A percentile compares a stretch with the other conserved stretches of the same genome.
phyloP scores from a whole-genome alignment of 2,329 filamentous ascomycete species.

The Pleomassaria siparia region DNA sequence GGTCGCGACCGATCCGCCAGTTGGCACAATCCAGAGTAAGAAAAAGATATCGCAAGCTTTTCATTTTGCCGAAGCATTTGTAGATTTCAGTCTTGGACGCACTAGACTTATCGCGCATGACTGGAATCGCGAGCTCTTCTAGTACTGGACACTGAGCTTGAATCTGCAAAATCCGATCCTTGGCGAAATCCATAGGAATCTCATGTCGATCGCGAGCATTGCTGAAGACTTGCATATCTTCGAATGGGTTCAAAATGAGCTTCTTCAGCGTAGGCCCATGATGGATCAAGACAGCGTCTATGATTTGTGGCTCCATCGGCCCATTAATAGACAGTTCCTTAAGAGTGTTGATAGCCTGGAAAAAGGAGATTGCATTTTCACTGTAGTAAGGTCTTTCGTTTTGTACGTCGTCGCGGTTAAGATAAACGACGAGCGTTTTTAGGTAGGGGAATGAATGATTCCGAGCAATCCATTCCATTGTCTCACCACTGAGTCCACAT shows the following conservation, averaged over 20 bases:
- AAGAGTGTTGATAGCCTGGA: conserved; percentile 17
- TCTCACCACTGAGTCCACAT: conserved; percentile 15
- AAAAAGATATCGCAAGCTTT: conserved; percentile 15
- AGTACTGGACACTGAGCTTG: conserved; percentile 13
- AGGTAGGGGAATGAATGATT: conserved; percentile 13
- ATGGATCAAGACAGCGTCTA: conserved; percentile 13
- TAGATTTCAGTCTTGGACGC: conserved; percentile 17
- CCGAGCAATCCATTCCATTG: conserved; percentile 19
- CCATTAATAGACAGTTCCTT: conserved; percentile 15
- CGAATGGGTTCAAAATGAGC: conserved; percentile 11
- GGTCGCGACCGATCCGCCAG: conserved; percentile 12
- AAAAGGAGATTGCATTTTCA: conserved; percentile 20
- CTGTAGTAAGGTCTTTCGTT: conserved; percentile 18
- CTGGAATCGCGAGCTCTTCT: conserved; percentile 17
- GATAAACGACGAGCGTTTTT: conserved; percentile 12
- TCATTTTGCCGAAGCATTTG: conserved; percentile 18
- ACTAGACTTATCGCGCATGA: conserved; percentile 20
- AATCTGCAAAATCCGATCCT: conserved; percentile 16
- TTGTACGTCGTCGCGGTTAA: conserved; percentile 14
- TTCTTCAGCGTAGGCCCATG: conserved; percentile 17
- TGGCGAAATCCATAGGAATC: conserved; percentile 19
- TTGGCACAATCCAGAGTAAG: conserved; percentile 20
- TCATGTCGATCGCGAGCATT: conserved; percentile 11
- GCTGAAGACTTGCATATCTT: background rate
- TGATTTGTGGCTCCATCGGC: conserved; percentile 14